A percentile compares a stretch with the other conserved stretches of the same genome.
These are phyloP conservation scores for Calophaca sinica DNA, from an alignment of 306 rosid genomes.

Conservation along the genomic window DNA sequence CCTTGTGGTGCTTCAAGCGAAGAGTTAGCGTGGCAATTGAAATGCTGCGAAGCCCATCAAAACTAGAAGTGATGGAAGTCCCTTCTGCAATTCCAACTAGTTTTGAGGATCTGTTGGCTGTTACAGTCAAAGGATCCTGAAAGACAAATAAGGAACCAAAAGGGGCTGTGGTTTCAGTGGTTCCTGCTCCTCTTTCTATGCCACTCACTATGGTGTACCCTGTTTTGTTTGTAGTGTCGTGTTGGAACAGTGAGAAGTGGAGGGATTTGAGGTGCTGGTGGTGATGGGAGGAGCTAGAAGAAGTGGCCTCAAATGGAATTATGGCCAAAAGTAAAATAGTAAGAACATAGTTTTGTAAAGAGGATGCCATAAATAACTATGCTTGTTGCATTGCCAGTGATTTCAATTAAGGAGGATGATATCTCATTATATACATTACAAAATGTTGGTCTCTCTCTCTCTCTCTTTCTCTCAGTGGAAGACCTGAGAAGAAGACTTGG, in stretches of 20 bases:
- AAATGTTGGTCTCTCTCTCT: no score
- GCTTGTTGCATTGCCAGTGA: background rate
- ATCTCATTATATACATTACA: background rate
- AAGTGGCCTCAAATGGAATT: constrained; percentile 33
- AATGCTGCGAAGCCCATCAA: constrained; percentile 72
- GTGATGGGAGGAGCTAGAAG: constrained; percentile 38
- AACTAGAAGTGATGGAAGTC: constrained; percentile 65
- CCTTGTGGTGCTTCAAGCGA: constrained; percentile 55
- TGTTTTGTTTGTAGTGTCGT: constrained; percentile 77
- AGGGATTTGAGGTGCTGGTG: constrained; percentile 58
- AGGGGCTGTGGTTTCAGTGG: constrained; percentile 63
- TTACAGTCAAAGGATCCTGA: constrained; percentile 66
- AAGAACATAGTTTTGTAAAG: constrained; percentile 18
- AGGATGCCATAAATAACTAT: constrained; percentile 33
- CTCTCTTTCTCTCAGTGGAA: no score
- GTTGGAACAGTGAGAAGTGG: constrained; percentile 74
- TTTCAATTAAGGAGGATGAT: no score
- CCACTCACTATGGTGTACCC: constrained; percentile 71
- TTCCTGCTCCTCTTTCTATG: constrained; percentile 48
- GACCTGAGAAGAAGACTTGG: no score
- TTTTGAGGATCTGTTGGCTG: constrained; percentile 59
- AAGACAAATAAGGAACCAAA: constrained; percentile 73
- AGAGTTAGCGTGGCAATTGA: constrained; percentile 69
- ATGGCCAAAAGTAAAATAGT: constrained; percentile 37
- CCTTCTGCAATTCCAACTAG: constrained; percentile 68